Evolutionary conservation across 1,284 basidiomycete species (phyloP), one percentile per base, ranked within the genome.

Genomic region (Psilocybe mexicana): DNA sequence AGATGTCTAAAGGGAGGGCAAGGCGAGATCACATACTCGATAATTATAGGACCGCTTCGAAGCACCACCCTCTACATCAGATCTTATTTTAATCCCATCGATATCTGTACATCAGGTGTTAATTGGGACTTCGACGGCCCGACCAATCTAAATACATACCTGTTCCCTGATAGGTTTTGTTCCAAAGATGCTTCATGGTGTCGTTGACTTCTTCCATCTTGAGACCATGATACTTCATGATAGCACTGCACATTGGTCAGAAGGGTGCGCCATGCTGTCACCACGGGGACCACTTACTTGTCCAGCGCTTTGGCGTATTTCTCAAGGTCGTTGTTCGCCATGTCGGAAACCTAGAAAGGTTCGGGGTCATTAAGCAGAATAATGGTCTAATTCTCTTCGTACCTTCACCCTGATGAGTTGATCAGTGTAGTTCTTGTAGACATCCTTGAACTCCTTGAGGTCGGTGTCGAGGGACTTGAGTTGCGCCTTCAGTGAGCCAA

Each of bases 141-240:
- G 59, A 57, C 25, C 65, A 48, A 48, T 52, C 48, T 30, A 18
- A 18, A 18, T 18, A 57, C 81, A 56, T 60, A 94, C 94, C 94
- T 62, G 94, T 98, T 62, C 97, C 97, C 72, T 99, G 96, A 74
- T 99, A 99, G 1, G 96, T 99, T 79, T 96, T 96, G 70, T 94
- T 96, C 97, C 97, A 99, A 1, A 99, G 75, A 70, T 94, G 92
- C 57, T 90, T 88, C 86, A 97, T 97, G 24, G 88, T 95, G 67
- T 96, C 94, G 69, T 99, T 99, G 69, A 99, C 96, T 79, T 99
- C 97, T 72, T 95, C 94, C 97, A 99, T 98, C 77, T 99, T 99
- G 69, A 98, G 83, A n/a, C 90, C 79, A 70, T 99, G 97, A 70
- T 97, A 99, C 72, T 93, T 93, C 91, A 99, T 95, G 74, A 99